These are phyloP conservation scores for Dentipellis fragilis DNA, from an alignment of 768 basidiomycete genomes.

Conservation along the genomic window DNA sequence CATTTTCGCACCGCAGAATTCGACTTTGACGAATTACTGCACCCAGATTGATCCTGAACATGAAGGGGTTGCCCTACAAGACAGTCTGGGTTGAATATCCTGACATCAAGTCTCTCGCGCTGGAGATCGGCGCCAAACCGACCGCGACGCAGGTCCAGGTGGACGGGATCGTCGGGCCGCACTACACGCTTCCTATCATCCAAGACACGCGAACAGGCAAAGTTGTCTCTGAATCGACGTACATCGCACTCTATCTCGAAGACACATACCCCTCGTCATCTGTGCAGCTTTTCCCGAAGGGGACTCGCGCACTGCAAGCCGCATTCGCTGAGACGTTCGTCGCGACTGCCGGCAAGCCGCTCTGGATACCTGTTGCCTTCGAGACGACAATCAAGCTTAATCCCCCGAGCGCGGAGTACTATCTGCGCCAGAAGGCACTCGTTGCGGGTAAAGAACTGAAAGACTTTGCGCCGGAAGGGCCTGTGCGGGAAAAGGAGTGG, in stretches of 20 bases:
- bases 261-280: not conserved
- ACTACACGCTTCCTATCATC: slow-evolving; percentile 16
- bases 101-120: slow-evolving; percentile 4
- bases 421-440: not conserved
- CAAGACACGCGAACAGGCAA: slow-evolving; percentile 6
- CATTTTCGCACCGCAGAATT: not conserved
- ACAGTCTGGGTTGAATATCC: slow-evolving; percentile 15
- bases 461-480: not conserved
- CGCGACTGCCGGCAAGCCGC: not conserved
- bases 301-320: not conserved
- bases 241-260: slow-evolving; percentile 8
- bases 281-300: not conserved
- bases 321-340: not conserved
- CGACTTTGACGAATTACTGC: not conserved
- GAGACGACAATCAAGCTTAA: not conserved
- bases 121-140: slow-evolving; percentile 1
- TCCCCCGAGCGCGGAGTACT: not conserved
- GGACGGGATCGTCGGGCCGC: not conserved
- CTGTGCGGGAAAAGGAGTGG: not conserved
- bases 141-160: not conserved
- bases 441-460: not conserved
- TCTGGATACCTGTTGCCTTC: not conserved
- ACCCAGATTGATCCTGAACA: slow-evolving; percentile 1
- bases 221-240: slow-evolving; percentile 8
- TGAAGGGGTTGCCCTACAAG: slow-evolving; percentile 11